Percentiles rank a stretch among this genome's conserved stretches.
Evolutionary conservation across 2,329 filamentous ascomycete species (phyloP).

Genomic region (Botrytis tulipae): DNA sequence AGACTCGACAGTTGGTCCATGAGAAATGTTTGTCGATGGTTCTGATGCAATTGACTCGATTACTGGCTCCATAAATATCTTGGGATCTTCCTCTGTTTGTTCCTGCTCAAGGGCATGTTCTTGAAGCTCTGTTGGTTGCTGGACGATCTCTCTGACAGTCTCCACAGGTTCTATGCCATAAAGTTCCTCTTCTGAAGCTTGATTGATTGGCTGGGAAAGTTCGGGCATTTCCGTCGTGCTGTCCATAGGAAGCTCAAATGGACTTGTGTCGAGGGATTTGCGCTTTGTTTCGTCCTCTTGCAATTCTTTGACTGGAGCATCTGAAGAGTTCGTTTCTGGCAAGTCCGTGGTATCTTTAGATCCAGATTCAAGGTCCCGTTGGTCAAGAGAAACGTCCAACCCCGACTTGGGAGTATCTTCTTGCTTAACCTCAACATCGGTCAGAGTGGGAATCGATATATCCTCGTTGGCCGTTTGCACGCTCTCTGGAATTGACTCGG

Average conservation of each 20-base stretch:
- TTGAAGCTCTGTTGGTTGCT: neutral
- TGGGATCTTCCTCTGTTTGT: neutral
- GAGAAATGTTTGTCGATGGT: neutral
- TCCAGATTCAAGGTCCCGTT: neutral
- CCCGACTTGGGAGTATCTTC: neutral
- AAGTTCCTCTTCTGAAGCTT: slow-evolving; percentile 6
- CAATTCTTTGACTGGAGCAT: slow-evolving; percentile 16
- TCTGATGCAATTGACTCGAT: neutral
- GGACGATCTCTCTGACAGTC: neutral
- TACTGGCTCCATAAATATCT: neutral
- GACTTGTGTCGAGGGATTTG: slow-evolving; percentile 18
- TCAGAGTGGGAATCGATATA: neutral
- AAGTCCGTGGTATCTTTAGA: slow-evolving; percentile 3
- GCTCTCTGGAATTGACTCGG: neutral
- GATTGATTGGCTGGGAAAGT: neutral
- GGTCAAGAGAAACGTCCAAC: neutral
- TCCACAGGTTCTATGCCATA: neutral
- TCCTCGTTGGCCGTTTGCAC: neutral
- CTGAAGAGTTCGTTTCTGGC: neutral
- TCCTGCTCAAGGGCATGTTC: neutral
- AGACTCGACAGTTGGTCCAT: neutral
- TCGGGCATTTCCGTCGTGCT: neutral
- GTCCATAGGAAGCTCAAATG: slow-evolving; percentile 1
- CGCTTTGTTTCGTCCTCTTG: slow-evolving; percentile 29
- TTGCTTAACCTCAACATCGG: neutral